These are phyloP conservation scores for Colletotrichum chrysophilum DNA, from an alignment of 2,329 filamentous ascomycete genomes.

Conservation along the genomic window DNA sequence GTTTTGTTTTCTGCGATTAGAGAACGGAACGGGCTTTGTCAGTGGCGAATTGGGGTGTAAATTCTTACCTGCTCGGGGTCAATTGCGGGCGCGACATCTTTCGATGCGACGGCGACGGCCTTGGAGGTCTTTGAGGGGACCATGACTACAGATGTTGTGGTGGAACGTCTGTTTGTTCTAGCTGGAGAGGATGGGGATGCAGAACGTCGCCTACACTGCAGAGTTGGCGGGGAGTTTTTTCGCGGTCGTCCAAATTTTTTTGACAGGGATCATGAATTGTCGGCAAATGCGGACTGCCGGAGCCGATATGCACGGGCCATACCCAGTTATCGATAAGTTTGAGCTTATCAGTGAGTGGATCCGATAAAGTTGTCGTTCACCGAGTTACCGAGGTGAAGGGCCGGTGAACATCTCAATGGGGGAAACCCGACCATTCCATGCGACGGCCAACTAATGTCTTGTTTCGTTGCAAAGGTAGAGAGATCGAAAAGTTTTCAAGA, in stretches of 20 bases:
- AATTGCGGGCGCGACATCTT: conserved; percentile 36
- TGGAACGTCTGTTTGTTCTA: neutral
- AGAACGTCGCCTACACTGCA: neutral
- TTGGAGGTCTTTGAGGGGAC: conserved; percentile 48
- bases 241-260: conserved; percentile 22
- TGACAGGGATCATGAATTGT: conserved; percentile 12
- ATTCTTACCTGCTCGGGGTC: conserved; percentile 46
- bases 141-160: conserved; percentile 33
- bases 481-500: neutral
- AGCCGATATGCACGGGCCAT: conserved; percentile 15
- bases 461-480: neutral
- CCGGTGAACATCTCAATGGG: neutral
- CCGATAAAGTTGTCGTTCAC: neutral
- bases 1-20: conserved; percentile 1
- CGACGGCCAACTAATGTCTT: neutral
- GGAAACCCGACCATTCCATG: neutral
- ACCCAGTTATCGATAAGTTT: neutral
- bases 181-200: neutral
- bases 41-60: neutral
- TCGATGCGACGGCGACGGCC: conserved; percentile 35
- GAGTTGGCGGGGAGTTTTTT: conserved; percentile 19
- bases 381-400: neutral
- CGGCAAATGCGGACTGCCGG: conserved; percentile 17
- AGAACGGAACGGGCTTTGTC: neutral
- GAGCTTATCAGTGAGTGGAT: neutral